Percentiles rank a stretch among this genome's conserved stretches.
Evolutionary conservation across 805 yeast genomes (phyloP).

Genomic region (Candida pini): DNA sequence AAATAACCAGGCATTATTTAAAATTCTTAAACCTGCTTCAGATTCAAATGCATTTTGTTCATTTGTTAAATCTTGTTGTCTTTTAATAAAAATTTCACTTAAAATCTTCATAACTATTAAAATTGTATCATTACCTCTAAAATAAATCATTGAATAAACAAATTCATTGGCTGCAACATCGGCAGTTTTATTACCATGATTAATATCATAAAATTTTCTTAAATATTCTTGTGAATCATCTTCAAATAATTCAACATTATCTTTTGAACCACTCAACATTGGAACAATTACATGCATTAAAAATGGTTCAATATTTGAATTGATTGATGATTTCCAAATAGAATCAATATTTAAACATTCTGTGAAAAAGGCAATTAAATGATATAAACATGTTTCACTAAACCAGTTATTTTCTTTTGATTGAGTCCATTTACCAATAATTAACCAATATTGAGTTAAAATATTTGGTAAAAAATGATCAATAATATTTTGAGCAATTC

Average conservation of each 20-base stretch:
- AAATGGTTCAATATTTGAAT: constrained; percentile 59
- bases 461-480: constrained; percentile 67
- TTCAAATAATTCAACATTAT: constrained; percentile 68
- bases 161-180: constrained; percentile 48
- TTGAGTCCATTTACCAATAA: constrained; percentile 67
- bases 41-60: constrained; percentile 46
- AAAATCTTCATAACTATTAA: constrained; percentile 50
- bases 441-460: constrained; percentile 50
- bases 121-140: constrained; percentile 35
- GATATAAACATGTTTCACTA: constrained; percentile 54
- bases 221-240: constrained; percentile 87
- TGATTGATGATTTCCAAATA: constrained; percentile 61
- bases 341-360: constrained; percentile 48
- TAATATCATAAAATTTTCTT: constrained; percentile 58
- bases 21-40: constrained; percentile 72
- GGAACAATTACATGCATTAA: constrained; percentile 74
- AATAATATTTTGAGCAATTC: constrained; percentile 33
- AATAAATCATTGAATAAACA: constrained; percentile 12
- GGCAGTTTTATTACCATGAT: constrained; percentile 41
- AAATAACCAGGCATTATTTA: constrained; percentile 61
- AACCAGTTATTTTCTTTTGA: constrained; percentile 47
- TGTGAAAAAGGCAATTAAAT: constrained; percentile 55
- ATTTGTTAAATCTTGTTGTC: constrained; percentile 24
- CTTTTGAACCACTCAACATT: constrained; percentile 62
- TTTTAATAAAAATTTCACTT: constrained; percentile 36